A percentile compares a stretch with the other conserved stretches of the same genome.
Evolutionary conservation across 1,139 yeast genomes (phyloP).

Genomic region (Candida pseudoviswanathii): DNA sequence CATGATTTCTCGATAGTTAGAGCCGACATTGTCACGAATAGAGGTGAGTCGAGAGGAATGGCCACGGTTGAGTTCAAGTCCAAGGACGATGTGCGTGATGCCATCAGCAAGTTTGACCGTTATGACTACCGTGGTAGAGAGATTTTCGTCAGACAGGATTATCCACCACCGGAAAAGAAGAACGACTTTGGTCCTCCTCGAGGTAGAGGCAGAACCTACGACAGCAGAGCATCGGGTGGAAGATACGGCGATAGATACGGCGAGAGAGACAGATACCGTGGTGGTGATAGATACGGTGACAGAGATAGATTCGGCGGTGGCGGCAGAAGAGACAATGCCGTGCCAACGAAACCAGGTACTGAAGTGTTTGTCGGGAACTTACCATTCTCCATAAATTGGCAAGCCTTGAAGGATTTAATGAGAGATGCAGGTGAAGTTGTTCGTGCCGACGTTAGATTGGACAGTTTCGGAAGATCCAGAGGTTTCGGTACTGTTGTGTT

Average conservation of each 20-base stretch:
- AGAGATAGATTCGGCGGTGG: conserved; percentile 10
- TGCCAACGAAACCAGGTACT: conserved; percentile 44
- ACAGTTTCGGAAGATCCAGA: conserved; percentile 73
- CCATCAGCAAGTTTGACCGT: conserved; percentile 73
- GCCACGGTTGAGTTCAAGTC: conserved; percentile 86
- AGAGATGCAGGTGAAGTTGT: conserved; percentile 73
- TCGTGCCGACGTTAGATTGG: conserved; percentile 78
- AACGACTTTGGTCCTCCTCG: conserved; percentile 20
- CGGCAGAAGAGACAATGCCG: conserved; percentile 14
- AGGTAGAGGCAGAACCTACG: conserved; percentile 15
- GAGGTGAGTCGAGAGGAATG: conserved; percentile 89
- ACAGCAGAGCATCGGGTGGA: conserved; percentile 16
- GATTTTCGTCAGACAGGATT: conserved; percentile 87
- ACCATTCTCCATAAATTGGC: conserved; percentile 83
- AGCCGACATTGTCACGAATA: conserved; percentile 84
- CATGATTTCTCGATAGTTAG: conserved; percentile 72
- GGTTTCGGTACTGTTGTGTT: conserved; percentile 84
- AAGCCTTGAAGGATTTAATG: conserved; percentile 81
- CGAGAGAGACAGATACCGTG: background rate
- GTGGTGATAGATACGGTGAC: conserved; percentile 16
- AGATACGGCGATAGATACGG: conserved; percentile 7
- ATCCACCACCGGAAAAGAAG: conserved; percentile 69
- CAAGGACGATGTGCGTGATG: conserved; percentile 69
- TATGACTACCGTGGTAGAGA: conserved; percentile 72
- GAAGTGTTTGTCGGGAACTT: conserved; percentile 83